Conservation (phyloP, 371 early-diverging fungal species). For the Furculomyces boomerangus region DNA sequence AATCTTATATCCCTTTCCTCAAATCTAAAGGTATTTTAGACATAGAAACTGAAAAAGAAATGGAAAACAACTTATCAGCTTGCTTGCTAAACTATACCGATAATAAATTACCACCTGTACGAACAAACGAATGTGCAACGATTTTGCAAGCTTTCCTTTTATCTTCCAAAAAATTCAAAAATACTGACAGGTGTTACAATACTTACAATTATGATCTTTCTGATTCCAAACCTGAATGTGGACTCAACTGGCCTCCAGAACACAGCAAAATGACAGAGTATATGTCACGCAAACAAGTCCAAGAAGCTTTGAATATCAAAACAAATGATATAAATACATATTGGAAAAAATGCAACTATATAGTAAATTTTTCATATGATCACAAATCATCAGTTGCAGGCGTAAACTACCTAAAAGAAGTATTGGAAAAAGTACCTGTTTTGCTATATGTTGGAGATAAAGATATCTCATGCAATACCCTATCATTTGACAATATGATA, state of each 20-base stretch:
- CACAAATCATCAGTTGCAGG: conserved; percentile 9
- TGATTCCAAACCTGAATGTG: conserved; percentile 20
- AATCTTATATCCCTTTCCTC: conserved; percentile 19
- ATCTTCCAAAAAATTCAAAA: conserved; percentile 6
- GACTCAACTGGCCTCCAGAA: conserved; percentile 26
- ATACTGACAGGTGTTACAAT: conserved; percentile 19
- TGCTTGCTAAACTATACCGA: conserved; percentile 12
- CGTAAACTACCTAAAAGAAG: conserved; percentile 6
- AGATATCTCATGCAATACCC: conserved; percentile 25
- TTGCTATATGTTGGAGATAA: conserved; percentile 23
- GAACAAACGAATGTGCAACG: conserved; percentile 14
- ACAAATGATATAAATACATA: conserved; percentile 1
- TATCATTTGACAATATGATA: conserved; percentile 21
- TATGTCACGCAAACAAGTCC: conserved; percentile 21
- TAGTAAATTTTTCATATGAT: conserved; percentile 5
- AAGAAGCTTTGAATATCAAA: conserved; percentile 20
- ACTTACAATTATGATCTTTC: conserved; percentile 18
- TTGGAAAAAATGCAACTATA: conserved; percentile 21
- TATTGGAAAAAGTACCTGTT: conserved; percentile 17
- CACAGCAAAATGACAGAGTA: conserved; percentile 14
- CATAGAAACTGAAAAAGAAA: conserved; percentile 2
- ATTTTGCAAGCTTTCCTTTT: conserved; percentile 10
- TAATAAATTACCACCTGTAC: conserved; percentile 15
- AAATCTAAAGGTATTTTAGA: conserved; percentile 5
- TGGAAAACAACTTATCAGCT: conserved; percentile 6